Evolutionary conservation across 331 rosid species (phyloP).

Genomic region (Telfairia occidentalis): DNA sequence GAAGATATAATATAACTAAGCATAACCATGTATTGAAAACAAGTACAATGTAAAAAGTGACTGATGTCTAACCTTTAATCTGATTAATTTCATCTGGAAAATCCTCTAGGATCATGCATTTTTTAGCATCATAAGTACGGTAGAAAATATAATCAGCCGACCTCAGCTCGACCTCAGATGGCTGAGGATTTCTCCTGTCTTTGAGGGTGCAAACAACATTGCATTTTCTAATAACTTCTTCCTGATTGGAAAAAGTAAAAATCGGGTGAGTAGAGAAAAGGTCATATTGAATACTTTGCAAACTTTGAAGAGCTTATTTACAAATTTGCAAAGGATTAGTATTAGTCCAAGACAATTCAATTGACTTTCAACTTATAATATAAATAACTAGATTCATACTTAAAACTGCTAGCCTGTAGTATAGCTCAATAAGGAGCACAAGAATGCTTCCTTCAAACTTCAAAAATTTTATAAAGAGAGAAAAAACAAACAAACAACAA

Average conservation of each 20-base stretch:
- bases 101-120: background rate
- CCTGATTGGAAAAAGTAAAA: constrained; percentile 23
- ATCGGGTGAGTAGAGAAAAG: background rate
- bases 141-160: constrained; percentile 36
- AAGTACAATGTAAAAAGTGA: background rate
- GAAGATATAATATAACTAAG: background rate
- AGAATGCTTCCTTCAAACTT: too few relatives aligned
- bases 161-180: constrained; percentile 32
- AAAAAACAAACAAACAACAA: too few relatives aligned
- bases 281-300: background rate
- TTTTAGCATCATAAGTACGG: constrained; percentile 33
- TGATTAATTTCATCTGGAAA: constrained; percentile 1
- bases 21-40: background rate
- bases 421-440: background rate
- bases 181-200: constrained; percentile 43
- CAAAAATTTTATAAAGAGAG: too few relatives aligned
- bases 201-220: constrained; percentile 44
- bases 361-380: background rate
- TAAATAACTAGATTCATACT: too few relatives aligned
- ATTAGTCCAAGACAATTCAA: background rate
- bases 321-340: background rate
- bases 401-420: background rate
- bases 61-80: background rate
- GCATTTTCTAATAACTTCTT: constrained; percentile 44
- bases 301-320: background rate